These are phyloP conservation scores for Kwoniella shandongensis DNA, from an alignment of 768 basidiomycete species.

Conservation along the genomic window DNA sequence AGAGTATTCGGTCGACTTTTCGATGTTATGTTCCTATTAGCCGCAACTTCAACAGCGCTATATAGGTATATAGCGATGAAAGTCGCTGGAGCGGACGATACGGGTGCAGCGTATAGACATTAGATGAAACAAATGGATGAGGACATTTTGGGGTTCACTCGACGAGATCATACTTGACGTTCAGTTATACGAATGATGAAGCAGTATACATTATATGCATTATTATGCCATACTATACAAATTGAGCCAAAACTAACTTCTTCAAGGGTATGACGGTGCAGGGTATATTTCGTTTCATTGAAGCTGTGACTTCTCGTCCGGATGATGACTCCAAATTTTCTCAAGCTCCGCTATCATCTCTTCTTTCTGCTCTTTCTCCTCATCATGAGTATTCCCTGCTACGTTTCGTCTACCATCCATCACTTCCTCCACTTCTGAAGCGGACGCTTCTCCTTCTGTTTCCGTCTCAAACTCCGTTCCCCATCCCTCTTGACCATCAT, in stretches of 20 bases:
- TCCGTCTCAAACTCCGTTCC: slow-evolving; percentile 28
- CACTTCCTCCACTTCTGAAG: slow-evolving; percentile 32
- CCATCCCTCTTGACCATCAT: slow-evolving; percentile 24
- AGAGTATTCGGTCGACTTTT: slow-evolving; percentile 50
- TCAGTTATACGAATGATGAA: not conserved
- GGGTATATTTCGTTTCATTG: too few species aligned
- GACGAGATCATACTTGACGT: too few species aligned
- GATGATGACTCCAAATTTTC: slow-evolving; percentile 15
- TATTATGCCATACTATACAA: slow-evolving; percentile 1
- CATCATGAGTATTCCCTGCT: not conserved
- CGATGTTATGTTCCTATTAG: slow-evolving; percentile 46
- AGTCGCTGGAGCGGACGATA: slow-evolving; percentile 43
- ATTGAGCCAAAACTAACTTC: not conserved
- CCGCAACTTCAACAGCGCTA: slow-evolving; percentile 29
- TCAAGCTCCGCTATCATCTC: slow-evolving; percentile 13
- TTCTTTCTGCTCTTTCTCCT: not conserved
- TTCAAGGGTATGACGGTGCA: slow-evolving; percentile 14
- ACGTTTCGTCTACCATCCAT: not conserved
- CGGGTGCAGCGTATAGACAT: slow-evolving; percentile 34
- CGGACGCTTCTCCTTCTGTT: slow-evolving; percentile 22
- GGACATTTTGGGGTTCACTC: slow-evolving; percentile 1
- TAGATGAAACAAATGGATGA: not conserved
- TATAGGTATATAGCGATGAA: slow-evolving; percentile 46
- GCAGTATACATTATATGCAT: not conserved
- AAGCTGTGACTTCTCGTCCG: not conserved